Evolutionary conservation across 2,329 filamentous ascomycete species (phyloP), one percentile per base, ranked within the genome.

Genomic region (Colletotrichum salicis): DNA sequence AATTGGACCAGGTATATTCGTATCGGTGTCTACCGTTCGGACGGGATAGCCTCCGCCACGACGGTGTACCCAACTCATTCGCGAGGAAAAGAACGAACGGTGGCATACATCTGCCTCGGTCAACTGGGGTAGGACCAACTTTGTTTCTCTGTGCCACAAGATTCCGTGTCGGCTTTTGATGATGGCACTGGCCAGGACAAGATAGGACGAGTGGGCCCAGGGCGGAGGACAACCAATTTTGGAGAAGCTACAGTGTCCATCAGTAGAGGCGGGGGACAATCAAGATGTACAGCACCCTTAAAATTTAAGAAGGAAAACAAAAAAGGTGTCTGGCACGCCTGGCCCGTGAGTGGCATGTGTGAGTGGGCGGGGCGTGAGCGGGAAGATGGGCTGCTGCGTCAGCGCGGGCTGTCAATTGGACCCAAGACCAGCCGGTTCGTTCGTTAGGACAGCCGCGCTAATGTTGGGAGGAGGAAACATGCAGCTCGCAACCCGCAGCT

Each of bases 381-480:
- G 56, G 51, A 66, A 27, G 63, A 66, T 48, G 57, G 64, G 52
- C 64, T 48, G 37, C 51, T 62, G 69, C 69, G 65, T 63, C 59
- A 68, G 58, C 31, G 51, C 58, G 37, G 64, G 24, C 33, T 64
- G 69, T 71, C 54, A 64, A 69, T 56, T 71, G 59, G 65, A 58
- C 35, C 64, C 29, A 31, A 64, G 64, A 56, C 65, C 51, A n/a
- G 52, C 64, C 58, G 56, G 68, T 68, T 71, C 68, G 68, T 63
- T 71, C 68, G 64, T 68, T n/a, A 69, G 35, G 45, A 64, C 45
- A 68, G 52, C 41, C 27, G 69, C 69, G 69, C 69, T 71, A 71
- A 71, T 71, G 69, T 48, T 71, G 69, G 64, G 59, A 52, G 19
- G 45, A 71, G 65, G 65, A 27, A 67, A 67, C 57, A 57, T 64